Percentiles rank a stretch among this genome's conserved stretches.
Conservation (phyloP, 352 stramenopile genomes). For the Globisporangium acanthophoron region DNA sequence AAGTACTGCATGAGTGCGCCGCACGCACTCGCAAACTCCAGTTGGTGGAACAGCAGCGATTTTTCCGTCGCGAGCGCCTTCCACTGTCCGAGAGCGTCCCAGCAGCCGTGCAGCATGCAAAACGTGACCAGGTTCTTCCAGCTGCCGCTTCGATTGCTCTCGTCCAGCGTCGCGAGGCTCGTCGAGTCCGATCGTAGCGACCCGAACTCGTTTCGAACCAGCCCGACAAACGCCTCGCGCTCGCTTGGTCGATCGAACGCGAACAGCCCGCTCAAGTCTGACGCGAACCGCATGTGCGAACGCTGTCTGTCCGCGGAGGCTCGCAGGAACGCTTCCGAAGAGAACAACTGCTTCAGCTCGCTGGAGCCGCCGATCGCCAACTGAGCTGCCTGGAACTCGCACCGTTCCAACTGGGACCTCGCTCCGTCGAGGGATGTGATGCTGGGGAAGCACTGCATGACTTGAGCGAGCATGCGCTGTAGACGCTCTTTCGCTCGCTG, state of each 20-base stretch:
- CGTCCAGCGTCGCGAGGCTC: constrained; percentile 3
- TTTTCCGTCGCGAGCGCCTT: constrained; percentile 12
- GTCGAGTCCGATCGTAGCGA: not conserved
- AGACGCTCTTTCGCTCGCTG: constrained; percentile 18
- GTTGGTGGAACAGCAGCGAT: constrained; percentile 18
- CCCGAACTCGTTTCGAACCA: constrained; percentile 27
- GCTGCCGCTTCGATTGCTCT: constrained; percentile 1
- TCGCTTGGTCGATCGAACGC: constrained; percentile 26
- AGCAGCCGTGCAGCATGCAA: constrained; percentile 46
- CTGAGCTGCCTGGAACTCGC: not conserved
- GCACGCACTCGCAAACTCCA: constrained; percentile 48
- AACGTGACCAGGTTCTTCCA: constrained; percentile 51
- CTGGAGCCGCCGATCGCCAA: not conserved
- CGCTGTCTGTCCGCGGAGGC: constrained; percentile 30
- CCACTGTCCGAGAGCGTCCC: constrained; percentile 46
- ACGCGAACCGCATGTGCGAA: constrained; percentile 36
- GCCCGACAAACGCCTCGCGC: constrained; percentile 26
- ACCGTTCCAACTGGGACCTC: constrained; percentile 4
- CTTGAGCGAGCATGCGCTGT: constrained; percentile 25
- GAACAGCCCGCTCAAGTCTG: constrained; percentile 48
- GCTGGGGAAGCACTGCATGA: constrained; percentile 25
- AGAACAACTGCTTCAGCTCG: constrained; percentile 2
- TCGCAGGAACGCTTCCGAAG: constrained; percentile 15
- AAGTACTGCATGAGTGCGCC: constrained; percentile 40
- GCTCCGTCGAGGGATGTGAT: constrained; percentile 12